Base-by-base conservation (phyloP, 1,139 yeast genomes). In the Hyphopichia fennica region DNA sequence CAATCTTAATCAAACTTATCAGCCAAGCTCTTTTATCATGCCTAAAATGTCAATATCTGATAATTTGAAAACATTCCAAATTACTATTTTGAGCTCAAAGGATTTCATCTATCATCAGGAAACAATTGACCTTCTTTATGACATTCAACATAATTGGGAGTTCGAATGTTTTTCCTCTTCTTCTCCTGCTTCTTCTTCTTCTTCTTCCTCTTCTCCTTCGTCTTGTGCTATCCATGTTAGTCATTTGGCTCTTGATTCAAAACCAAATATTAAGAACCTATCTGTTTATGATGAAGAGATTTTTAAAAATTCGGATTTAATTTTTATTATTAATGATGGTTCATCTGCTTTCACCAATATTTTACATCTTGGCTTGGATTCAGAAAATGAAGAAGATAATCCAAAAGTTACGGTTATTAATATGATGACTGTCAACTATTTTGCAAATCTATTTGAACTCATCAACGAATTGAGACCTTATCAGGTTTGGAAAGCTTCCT, bases 321-420 rank as follows among this genome's bases (percentile, higher is more conserved):
- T 72, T 13, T 67, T 72, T 41, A 49, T 69, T 4, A 57, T 71
- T n/a, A 72, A 72, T 49, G 76, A 72, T 46, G 77, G 77, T 4
- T 65, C 73, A 4, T 45, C 47, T 11, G 49, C 51, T 4, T 58
- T 69, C 39, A 56, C 64, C 6, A 65, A 67, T 19, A 37, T 29
- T 2, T 18, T 28, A 10, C 37, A 31, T 31, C 34, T 2, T n/a
- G n/a, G n/a, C n/a, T n/a, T n/a, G n/a, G n/a, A n/a, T 25, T 20
- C 23, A 20, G 29, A 31, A 14, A 35, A 39, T 2, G 40, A 44
- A 19, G 45, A 45, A 17, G 45, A 43, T 16, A 13, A 33, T 4
- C 70, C 72, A 0, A 65, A 66, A 44, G 44, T 71, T 23, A 63
- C 72, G 2, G 57, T 72, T n/a, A 63, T 72, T 38, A 72, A 72